These are phyloP conservation scores for Grammothele lineata DNA, from an alignment of 768 basidiomycete genomes.

Conservation along the genomic window DNA sequence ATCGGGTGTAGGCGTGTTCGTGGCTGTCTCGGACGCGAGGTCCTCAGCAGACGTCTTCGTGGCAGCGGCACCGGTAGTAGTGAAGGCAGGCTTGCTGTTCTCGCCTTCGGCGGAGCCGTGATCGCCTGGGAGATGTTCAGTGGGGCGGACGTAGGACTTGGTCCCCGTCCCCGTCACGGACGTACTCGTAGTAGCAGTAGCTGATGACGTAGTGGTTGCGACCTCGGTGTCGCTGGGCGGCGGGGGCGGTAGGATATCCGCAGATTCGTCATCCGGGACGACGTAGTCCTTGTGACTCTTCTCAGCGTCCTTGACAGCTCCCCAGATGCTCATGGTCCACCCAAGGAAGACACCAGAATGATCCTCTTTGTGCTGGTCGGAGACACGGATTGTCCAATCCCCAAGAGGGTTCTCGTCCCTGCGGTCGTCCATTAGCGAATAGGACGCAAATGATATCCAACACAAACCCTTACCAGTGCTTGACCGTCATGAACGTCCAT, in stretches of 20 bases:
- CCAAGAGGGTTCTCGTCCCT: conserved; percentile 95
- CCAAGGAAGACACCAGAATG: conserved; percentile 71
- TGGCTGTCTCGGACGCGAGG: conserved; percentile 14
- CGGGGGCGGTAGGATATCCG: conserved; percentile 38
- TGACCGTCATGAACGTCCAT: conserved; percentile 98
- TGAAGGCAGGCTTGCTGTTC: conserved; percentile 69
- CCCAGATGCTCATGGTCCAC: conserved; percentile 94
- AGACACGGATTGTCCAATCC: conserved; percentile 84
- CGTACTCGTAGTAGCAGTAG: conserved; percentile 29
- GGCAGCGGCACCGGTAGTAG: conserved; percentile 23
- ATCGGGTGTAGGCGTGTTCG: conserved; percentile 56
- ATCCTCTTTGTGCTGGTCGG: conserved; percentile 63
- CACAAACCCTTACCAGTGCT: conserved; percentile 76
- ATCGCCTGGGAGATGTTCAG: conserved; percentile 81
- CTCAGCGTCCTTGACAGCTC: conserved; percentile 71
- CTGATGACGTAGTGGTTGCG: conserved; percentile 16
- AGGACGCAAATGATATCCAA: conserved; percentile 3
- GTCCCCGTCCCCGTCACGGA: conserved; percentile 36
- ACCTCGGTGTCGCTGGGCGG: conserved; percentile 6
- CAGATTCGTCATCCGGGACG: conserved; percentile 47
- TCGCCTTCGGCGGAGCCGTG: conserved; percentile 80
- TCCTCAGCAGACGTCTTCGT: conserved; percentile 18
- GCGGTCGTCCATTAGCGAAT: conserved; percentile 15
- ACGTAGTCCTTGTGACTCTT: conserved; percentile 55
- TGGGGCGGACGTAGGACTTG: conserved; percentile 78